These are phyloP conservation scores for Thielaviopsis musarum DNA, from an alignment of 2,329 filamentous ascomycete species.

Conservation along the genomic window DNA sequence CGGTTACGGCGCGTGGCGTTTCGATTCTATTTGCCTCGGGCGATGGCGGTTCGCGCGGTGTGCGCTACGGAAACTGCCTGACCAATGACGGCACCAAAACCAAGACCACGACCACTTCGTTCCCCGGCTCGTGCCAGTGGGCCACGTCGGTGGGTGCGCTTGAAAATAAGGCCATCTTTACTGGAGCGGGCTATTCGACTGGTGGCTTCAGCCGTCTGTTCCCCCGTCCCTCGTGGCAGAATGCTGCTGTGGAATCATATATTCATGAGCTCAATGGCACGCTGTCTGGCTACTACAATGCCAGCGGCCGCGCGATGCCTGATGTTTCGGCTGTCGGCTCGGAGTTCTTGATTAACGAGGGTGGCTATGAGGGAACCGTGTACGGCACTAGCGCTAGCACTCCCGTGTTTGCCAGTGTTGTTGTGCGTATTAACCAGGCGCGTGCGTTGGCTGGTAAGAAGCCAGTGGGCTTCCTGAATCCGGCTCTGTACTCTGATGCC, in stretches of 20 bases:
- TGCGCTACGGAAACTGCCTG: constrained; percentile 32
- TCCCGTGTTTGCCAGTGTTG: constrained; percentile 36
- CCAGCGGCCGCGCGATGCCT: constrained; percentile 29
- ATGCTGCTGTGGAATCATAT: constrained; percentile 24
- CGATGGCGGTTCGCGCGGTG: constrained; percentile 30
- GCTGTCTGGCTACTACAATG: constrained; percentile 29
- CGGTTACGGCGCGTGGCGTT: constrained; percentile 35
- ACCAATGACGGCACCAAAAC: constrained; percentile 41
- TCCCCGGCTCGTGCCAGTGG: constrained; percentile 51
- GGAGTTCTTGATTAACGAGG: constrained; percentile 29
- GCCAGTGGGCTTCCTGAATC: constrained; percentile 37
- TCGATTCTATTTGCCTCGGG: constrained; percentile 34
- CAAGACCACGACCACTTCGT: constrained; percentile 40
- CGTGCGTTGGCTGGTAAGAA: constrained; percentile 31
- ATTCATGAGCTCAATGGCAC: constrained; percentile 23
- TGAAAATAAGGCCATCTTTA: constrained; percentile 21
- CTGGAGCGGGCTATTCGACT: constrained; percentile 28
- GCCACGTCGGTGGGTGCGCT: constrained; percentile 51
- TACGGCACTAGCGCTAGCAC: constrained; percentile 35
- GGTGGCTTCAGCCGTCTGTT: constrained; percentile 39
- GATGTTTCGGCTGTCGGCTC: constrained; percentile 39
- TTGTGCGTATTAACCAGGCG: constrained; percentile 37
- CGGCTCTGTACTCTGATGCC: constrained; percentile 25
- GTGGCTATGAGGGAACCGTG: constrained; percentile 17
- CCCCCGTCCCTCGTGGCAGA: constrained; percentile 28